Conservation (phyloP, 129 eudicot genomes). For the Daucus carota region DNA sequence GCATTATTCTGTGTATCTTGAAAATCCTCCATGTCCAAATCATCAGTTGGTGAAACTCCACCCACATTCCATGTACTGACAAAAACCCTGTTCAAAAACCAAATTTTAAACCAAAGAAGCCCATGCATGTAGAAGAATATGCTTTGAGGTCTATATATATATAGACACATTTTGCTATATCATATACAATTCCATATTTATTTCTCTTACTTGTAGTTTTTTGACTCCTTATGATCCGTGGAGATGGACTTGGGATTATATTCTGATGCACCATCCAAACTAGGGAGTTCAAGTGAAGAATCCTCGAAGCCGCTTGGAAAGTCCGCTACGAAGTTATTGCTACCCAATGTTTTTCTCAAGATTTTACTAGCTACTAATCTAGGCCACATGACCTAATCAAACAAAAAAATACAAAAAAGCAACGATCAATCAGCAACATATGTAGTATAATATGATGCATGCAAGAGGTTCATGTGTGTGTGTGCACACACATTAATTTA, state of each 20-base stretch:
- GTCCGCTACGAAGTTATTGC: slow-evolving; percentile 50
- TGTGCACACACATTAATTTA: too few relatives aligned
- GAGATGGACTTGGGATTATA: slow-evolving; percentile 11
- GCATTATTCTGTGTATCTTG: slow-evolving; percentile 26
- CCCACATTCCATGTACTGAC: slow-evolving; percentile 73
- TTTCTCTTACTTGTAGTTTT: slow-evolving; percentile 47
- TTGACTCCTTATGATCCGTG: slow-evolving; percentile 19
- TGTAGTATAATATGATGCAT: not conserved
- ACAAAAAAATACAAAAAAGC: not conserved
- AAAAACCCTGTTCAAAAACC: slow-evolving; percentile 31
- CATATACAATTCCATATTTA: too few relatives aligned
- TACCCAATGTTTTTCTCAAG: slow-evolving; percentile 29
- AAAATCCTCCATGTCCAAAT: slow-evolving; percentile 42
- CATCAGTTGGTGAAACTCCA: slow-evolving; percentile 45
- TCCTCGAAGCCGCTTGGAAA: slow-evolving; percentile 26
- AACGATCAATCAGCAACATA: not conserved
- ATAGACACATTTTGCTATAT: too few relatives aligned
- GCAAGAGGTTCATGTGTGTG: not conserved
- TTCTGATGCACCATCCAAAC: slow-evolving; percentile 7
- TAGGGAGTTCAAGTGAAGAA: slow-evolving; percentile 31
- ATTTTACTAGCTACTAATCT: slow-evolving; percentile 45
- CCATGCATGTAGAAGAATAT: not conserved
- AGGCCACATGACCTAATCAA: slow-evolving; percentile 52
- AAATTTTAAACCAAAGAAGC: not conserved
- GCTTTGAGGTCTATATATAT: too few relatives aligned